Evolutionary conservation across 2,329 filamentous ascomycete genomes (phyloP).

Genomic region (Albifimbria verrucaria): DNA sequence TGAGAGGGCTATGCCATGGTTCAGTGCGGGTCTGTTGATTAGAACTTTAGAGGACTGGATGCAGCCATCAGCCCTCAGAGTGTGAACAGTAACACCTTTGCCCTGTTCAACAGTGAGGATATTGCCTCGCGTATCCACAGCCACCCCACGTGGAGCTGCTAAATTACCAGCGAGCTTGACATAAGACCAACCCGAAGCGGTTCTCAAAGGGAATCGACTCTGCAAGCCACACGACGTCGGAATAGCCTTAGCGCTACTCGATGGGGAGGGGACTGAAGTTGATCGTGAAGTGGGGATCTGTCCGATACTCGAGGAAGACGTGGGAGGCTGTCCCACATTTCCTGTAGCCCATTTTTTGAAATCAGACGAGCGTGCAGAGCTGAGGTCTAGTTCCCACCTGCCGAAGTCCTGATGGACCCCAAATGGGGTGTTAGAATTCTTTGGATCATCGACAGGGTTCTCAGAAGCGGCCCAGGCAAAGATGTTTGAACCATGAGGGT

Average conservation of each 20-base stretch:
- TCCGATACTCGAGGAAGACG: not conserved
- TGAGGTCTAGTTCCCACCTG: conserved; percentile 37
- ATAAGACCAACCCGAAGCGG: conserved; percentile 32
- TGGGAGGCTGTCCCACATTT: not conserved
- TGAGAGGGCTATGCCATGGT: conserved; percentile 36
- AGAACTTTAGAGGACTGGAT: conserved; percentile 34
- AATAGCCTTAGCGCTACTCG: not conserved
- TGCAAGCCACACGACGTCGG: conserved; percentile 1
- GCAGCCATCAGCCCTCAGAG: conserved; percentile 36
- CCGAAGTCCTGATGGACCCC: conserved; percentile 40
- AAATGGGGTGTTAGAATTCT: conserved; percentile 31
- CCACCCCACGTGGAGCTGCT: conserved; percentile 30
- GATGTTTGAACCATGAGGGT: conserved; percentile 32
- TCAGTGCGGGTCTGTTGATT: conserved; percentile 31
- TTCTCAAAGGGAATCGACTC: conserved; percentile 23
- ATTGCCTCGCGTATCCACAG: conserved; percentile 32
- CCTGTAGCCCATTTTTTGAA: conserved; percentile 18
- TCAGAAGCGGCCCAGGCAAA: conserved; percentile 38
- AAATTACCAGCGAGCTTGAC: conserved; percentile 37
- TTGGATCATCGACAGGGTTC: conserved; percentile 33
- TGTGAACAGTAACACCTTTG: conserved; percentile 35
- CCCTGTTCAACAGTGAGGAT: conserved; percentile 34
- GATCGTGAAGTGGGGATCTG: not conserved
- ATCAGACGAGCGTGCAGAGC: conserved; percentile 25
- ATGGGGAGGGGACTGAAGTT: not conserved